Conservation (phyloP, 176 grass and related monocot species). For the Otatea glauca region DNA sequence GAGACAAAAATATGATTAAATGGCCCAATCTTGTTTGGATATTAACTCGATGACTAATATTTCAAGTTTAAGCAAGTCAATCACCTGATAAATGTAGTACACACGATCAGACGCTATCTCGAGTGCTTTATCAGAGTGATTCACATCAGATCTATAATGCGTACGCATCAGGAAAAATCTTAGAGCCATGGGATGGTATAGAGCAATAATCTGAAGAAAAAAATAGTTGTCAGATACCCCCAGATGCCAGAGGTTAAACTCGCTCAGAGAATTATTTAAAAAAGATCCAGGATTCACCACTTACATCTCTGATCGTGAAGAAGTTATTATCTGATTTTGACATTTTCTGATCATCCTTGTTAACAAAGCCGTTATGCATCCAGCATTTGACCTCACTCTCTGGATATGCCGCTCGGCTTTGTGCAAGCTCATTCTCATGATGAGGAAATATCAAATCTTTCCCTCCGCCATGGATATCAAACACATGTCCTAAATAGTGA, state of each 20-base stretch:
- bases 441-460: constrained; percentile 79
- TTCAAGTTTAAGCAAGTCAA: constrained; percentile 1
- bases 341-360: constrained; percentile 76
- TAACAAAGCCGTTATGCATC: constrained; percentile 82
- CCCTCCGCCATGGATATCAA: constrained; percentile 88
- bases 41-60: not conserved
- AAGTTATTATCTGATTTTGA: constrained; percentile 82
- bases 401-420: constrained; percentile 63
- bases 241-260: not conserved
- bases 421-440: constrained; percentile 84
- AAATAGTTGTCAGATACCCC: constrained; percentile 4
- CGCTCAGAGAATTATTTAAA: not conserved
- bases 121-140: constrained; percentile 73
- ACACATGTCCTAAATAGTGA: constrained; percentile 61
- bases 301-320: constrained; percentile 96
- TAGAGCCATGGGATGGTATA: constrained; percentile 89
- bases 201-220: constrained; percentile 65
- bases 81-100: constrained; percentile 96
- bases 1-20: not conserved
- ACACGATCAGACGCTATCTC: constrained; percentile 75
- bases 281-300: constrained; percentile 20
- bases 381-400: constrained; percentile 59
- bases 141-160: constrained; percentile 90
- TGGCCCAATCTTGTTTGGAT: not conserved
- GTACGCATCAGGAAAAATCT: constrained; percentile 97